These are phyloP conservation scores for Plasmopara viticola DNA, from an alignment of 352 stramenopile species.

Conservation along the genomic window DNA sequence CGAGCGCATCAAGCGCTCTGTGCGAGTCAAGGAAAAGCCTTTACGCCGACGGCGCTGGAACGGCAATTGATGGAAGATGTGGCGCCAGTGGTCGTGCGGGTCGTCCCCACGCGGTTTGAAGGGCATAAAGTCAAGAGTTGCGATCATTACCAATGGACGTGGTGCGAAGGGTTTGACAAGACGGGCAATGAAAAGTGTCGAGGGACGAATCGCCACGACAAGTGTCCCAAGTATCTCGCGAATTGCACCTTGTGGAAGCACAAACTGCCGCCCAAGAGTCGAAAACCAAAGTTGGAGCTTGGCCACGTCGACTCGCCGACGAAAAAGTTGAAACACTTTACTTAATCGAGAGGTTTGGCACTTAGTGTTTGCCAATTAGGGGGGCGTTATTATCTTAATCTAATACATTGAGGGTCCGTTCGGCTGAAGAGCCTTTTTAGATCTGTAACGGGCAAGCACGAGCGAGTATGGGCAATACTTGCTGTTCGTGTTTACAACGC, in stretches of 20 bases:
- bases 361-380: not conserved
- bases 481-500: slow-evolving; percentile 32
- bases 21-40: slow-evolving; percentile 44
- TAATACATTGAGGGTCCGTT: not conserved
- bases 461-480: slow-evolving; percentile 27
- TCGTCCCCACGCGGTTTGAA: slow-evolving; percentile 64
- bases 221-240: slow-evolving; percentile 80
- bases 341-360: slow-evolving; percentile 14
- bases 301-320: slow-evolving; percentile 78
- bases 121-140: slow-evolving; percentile 77
- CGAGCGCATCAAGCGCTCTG: slow-evolving; percentile 50
- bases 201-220: slow-evolving; percentile 80
- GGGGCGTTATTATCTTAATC: not conserved
- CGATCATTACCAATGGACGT: slow-evolving; percentile 84
- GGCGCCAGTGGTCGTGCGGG: slow-evolving; percentile 65
- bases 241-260: slow-evolving; percentile 86
- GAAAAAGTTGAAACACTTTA: slow-evolving; percentile 81
- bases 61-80: slow-evolving; percentile 74
- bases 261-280: slow-evolving; percentile 78
- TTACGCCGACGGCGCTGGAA: slow-evolving; percentile 44
- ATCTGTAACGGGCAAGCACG: no score
- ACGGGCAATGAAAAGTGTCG: slow-evolving; percentile 81
- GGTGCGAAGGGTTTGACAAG: slow-evolving; percentile 81
- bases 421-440: no score
- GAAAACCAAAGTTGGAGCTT: slow-evolving; percentile 56